Conservation (phyloP, 129 eudicot genomes). For the Escallonia herrerae region DNA sequence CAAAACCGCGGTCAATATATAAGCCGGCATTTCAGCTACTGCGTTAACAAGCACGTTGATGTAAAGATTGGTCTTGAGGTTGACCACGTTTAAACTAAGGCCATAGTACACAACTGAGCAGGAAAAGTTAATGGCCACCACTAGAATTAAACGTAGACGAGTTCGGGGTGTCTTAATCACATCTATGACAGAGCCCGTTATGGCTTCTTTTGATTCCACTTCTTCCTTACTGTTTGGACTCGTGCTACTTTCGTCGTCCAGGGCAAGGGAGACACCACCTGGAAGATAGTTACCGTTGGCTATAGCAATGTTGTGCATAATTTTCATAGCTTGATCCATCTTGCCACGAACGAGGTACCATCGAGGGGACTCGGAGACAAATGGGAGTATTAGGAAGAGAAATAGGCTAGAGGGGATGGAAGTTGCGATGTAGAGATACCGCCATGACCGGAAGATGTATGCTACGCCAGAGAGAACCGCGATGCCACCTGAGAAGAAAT, state of each 20-base stretch:
- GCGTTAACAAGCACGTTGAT: constrained; percentile 63
- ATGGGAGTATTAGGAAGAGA: constrained; percentile 59
- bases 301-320: constrained; percentile 61
- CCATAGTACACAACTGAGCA: constrained; percentile 75
- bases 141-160: constrained; percentile 47
- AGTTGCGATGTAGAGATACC: constrained; percentile 62
- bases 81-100: constrained; percentile 63
- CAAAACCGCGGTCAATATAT: constrained; percentile 54
- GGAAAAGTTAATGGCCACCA: constrained; percentile 50
- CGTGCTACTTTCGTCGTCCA: constrained; percentile 38
- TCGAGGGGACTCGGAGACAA: constrained; percentile 84
- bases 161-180: constrained; percentile 51
- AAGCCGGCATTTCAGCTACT: constrained; percentile 78
- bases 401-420: constrained; percentile 64
- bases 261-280: constrained; percentile 29
- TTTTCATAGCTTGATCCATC: constrained; percentile 42
- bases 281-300: constrained; percentile 51
- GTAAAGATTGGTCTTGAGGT: constrained; percentile 73
- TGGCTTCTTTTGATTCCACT: constrained; percentile 19
- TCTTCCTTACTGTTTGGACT: constrained; percentile 6
- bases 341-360: constrained; percentile 75
- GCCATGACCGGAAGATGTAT: constrained; percentile 61
- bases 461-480: constrained; percentile 67
- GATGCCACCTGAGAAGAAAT: constrained; percentile 81
- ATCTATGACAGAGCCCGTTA: too few relatives aligned